Conservation (phyloP, 768 basidiomycete genomes). For the Galerina sulciceps region DNA sequence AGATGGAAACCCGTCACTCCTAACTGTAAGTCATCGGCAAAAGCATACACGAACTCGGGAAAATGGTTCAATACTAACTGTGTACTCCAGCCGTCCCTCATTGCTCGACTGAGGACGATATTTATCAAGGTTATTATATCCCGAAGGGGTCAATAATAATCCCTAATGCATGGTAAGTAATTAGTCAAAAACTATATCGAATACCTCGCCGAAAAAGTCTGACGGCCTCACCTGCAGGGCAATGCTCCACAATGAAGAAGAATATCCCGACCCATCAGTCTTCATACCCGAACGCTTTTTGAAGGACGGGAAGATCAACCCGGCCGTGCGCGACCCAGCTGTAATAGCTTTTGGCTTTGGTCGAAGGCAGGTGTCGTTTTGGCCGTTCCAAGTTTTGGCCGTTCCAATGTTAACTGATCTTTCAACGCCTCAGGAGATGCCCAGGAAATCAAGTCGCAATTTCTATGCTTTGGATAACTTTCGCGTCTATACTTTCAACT, state of each 20-base stretch:
- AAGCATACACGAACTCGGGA: no score
- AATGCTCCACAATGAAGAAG: conserved; percentile 41
- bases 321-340: conserved; percentile 28
- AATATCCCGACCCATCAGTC: conserved; percentile 41
- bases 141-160: conserved; percentile 35
- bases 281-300: conserved; percentile 49
- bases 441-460: conserved; percentile 26
- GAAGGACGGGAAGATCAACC: conserved; percentile 28
- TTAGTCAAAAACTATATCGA: conserved; percentile 5
- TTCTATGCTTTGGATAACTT: conserved; percentile 24
- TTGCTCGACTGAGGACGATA: conserved; percentile 25
- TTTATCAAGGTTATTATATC: conserved; percentile 33
- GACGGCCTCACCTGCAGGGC: conserved; percentile 33
- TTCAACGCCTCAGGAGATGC: conserved; percentile 11
- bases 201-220: not conserved
- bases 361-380: conserved; percentile 26
- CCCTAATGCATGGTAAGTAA: conserved; percentile 35
- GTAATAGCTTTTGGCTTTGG: conserved; percentile 36
- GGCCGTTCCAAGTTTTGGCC: no score
- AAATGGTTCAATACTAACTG: not conserved
- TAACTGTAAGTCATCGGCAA: no score
- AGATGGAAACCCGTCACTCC: no score
- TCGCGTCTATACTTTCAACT: conserved; percentile 26
- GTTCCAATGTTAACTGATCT: no score
- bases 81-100: conserved; percentile 24